phyloP scores from a whole-genome alignment of 2,329 filamentous ascomycete genomes.

The Ambrosiella cleistominuta region DNA sequence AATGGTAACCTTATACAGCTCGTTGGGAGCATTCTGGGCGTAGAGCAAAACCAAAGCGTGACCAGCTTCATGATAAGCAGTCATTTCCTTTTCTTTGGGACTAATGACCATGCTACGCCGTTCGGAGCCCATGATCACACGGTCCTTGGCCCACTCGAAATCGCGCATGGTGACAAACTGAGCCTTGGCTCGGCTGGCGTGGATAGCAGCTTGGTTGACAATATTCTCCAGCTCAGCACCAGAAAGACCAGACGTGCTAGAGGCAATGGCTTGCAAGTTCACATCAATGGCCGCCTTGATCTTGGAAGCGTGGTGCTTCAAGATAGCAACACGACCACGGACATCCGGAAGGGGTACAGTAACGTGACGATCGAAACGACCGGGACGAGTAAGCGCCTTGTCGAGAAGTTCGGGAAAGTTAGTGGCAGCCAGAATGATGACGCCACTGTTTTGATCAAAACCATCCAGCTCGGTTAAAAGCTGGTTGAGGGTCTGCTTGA shows the following conservation, averaged over 20 bases:
- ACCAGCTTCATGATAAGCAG: constrained; percentile 91
- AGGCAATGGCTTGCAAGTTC: constrained; percentile 67
- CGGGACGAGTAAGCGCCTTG: constrained; percentile 83
- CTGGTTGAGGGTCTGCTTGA: constrained; percentile 95
- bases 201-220: constrained; percentile 87
- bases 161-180: constrained; percentile 58
- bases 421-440: constrained; percentile 90
- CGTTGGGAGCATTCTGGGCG: constrained; percentile 50
- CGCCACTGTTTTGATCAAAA: constrained; percentile 83
- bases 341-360: constrained; percentile 81
- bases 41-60: constrained; percentile 84
- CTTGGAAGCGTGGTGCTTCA: constrained; percentile 86
- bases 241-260: constrained; percentile 78
- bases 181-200: constrained; percentile 75
- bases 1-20: constrained; percentile 93
- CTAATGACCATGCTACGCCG: constrained; percentile 76
- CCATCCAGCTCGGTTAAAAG: constrained; percentile 92
- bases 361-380: constrained; percentile 89
- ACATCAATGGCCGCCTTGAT: constrained; percentile 67
- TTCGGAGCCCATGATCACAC: constrained; percentile 93
- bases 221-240: constrained; percentile 94
- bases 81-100: constrained; percentile 85
- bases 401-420: constrained; percentile 91
- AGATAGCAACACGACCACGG: constrained; percentile 76
- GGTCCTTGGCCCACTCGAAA: constrained; percentile 96